phyloP scores from a whole-genome alignment of 371 early-diverging fungal genomes.

The Saksenaea oblongispora region DNA sequence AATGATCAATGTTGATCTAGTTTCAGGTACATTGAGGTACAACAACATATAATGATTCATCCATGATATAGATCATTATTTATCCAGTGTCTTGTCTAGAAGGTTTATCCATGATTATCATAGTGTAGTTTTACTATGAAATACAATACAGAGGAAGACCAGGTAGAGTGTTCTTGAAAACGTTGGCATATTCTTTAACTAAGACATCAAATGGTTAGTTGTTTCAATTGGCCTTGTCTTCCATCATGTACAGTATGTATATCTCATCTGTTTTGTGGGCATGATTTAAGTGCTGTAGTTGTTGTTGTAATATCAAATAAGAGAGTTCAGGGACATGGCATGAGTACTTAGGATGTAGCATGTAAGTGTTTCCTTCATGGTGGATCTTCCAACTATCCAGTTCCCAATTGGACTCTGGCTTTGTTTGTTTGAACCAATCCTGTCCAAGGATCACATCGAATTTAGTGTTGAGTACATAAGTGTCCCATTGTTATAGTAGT shows the following conservation, averaged over 20 bases:
- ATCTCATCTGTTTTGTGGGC: not conserved
- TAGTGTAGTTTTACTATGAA: no score
- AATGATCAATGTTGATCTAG: no score
- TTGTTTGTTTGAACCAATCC: not conserved
- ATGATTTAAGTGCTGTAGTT: not conserved
- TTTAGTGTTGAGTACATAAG: not conserved
- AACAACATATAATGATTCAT: no score
- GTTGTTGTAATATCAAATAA: not conserved
- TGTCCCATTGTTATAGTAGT: not conserved
- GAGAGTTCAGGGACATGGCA: not conserved
- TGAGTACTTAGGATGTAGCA: not conserved
- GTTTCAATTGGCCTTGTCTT: not conserved
- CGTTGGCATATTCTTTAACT: not conserved
- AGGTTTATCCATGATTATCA: no score
- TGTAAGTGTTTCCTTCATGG: not conserved
- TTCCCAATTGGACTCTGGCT: not conserved
- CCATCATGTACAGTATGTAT: not conserved
- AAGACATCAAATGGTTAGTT: not conserved
- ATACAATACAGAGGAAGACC: no score
- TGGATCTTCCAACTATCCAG: not conserved
- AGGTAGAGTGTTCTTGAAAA: slow-evolving; percentile 8
- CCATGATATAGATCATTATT: no score
- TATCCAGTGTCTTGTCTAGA: no score
- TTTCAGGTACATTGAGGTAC: no score
- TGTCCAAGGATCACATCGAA: not conserved